A percentile compares a stretch with the other conserved stretches of the same genome.
Conservation (phyloP, 371 early-diverging fungal species). For the Saksenaea oblongispora region DNA sequence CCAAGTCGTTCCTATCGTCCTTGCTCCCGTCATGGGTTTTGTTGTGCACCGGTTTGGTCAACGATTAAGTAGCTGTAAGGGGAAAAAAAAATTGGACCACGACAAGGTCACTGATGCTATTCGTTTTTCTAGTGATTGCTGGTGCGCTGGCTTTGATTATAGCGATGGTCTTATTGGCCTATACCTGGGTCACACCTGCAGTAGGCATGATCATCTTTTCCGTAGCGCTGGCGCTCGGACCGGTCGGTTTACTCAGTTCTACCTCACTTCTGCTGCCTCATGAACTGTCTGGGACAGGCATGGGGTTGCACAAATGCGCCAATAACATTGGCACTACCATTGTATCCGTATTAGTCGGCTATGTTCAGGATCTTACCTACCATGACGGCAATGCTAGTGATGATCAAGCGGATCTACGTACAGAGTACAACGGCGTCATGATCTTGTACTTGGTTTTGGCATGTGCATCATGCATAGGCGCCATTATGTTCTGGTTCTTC, state of each 20-base stretch:
- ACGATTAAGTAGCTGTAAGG: slow-evolving; percentile 41
- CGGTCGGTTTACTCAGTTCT: slow-evolving; percentile 45
- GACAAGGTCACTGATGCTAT: too few species aligned
- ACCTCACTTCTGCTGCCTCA: slow-evolving; percentile 44
- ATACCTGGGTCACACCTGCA: slow-evolving; percentile 39
- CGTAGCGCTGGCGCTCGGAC: slow-evolving; percentile 43
- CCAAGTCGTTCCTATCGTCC: slow-evolving; percentile 54
- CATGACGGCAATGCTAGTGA: slow-evolving; percentile 44
- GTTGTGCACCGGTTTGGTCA: slow-evolving; percentile 54
- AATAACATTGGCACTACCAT: slow-evolving; percentile 56
- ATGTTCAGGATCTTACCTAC: slow-evolving; percentile 51
- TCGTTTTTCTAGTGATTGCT: not conserved
- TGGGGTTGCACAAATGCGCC: slow-evolving; percentile 54
- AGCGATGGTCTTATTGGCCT: slow-evolving; percentile 37
- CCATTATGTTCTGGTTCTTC: slow-evolving; percentile 31
- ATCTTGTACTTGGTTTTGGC: slow-evolving; percentile 38
- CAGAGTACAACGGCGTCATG: slow-evolving; percentile 50
- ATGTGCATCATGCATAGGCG: slow-evolving; percentile 19
- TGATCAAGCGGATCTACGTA: slow-evolving; percentile 27
- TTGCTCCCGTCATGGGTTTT: slow-evolving; percentile 54
- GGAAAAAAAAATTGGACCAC: not conserved
- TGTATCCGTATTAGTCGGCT: slow-evolving; percentile 49
- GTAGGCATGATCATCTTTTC: slow-evolving; percentile 53
- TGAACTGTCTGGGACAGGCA: slow-evolving; percentile 47
- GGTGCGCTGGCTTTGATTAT: slow-evolving; percentile 36